phyloP scores from a whole-genome alignment of 2,329 filamentous ascomycete species.

The Atkinsonella texensis region DNA sequence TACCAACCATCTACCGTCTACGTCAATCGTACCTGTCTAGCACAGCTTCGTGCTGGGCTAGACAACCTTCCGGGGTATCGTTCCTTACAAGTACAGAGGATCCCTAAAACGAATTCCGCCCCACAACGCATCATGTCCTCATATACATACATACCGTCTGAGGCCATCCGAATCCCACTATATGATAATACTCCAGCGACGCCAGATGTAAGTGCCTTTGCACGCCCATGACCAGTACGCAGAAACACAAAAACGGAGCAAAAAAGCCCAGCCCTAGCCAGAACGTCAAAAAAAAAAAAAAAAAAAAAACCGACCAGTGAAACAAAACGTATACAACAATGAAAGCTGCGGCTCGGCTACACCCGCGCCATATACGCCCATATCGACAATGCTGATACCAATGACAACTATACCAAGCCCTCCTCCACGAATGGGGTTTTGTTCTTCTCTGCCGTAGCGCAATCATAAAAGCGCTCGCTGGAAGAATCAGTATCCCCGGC shows the following conservation, averaged over 20 bases:
- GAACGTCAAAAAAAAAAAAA: conserved; percentile 1
- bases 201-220: neutral
- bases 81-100: conserved; percentile 5
- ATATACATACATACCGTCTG: neutral
- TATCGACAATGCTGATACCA: conserved; percentile 4
- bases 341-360: neutral
- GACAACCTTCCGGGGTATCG: conserved; percentile 7
- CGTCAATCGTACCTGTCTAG: neutral
- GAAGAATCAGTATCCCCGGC: neutral
- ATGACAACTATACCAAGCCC: neutral
- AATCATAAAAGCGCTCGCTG: neutral
- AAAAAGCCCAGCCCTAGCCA: neutral
- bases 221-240: neutral
- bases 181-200: conserved; percentile 2
- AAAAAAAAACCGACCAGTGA: neutral
- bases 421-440: neutral
- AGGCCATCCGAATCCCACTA: neutral
- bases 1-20: neutral
- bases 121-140: too few species aligned
- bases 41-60: neutral
- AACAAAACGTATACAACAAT: neutral
- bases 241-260: neutral
- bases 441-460: neutral
- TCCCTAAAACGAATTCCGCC: neutral
- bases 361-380: conserved; percentile 1